phyloP scores from a whole-genome alignment of 1,139 yeast species.

The Taphrina flavorubra region DNA sequence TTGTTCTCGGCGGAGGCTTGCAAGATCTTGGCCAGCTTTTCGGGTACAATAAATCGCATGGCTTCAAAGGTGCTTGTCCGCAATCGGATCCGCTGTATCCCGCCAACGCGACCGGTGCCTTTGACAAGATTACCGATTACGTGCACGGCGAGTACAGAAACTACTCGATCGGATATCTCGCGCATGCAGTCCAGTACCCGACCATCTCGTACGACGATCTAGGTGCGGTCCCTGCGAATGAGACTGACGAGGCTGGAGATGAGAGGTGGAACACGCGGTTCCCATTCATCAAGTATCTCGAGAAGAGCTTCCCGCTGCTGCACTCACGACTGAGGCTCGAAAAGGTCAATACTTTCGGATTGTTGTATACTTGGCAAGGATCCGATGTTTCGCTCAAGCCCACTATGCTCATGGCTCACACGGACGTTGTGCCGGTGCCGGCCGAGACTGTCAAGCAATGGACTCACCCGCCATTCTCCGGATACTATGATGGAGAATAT shows the following conservation, averaged over 20 bases:
- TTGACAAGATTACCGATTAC: slow-evolving; percentile 9
- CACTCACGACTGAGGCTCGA: slow-evolving; percentile 60
- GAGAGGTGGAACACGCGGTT: slow-evolving; percentile 31
- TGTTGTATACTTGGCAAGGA: slow-evolving; percentile 73
- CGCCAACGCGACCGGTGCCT: slow-evolving; percentile 18
- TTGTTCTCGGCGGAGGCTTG: neutral
- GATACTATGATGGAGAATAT: slow-evolving; percentile 64
- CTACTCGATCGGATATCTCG: slow-evolving; percentile 18
- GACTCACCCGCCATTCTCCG: slow-evolving; percentile 74
- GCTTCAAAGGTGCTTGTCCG: slow-evolving; percentile 3
- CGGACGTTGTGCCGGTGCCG: slow-evolving; percentile 84
- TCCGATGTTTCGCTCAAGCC: slow-evolving; percentile 63
- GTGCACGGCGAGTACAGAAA: slow-evolving; percentile 17
- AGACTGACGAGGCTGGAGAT: slow-evolving; percentile 34
- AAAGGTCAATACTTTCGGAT: slow-evolving; percentile 68
- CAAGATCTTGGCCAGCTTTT: neutral
- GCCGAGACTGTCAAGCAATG: slow-evolving; percentile 62
- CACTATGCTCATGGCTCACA: slow-evolving; percentile 72
- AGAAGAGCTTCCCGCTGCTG: slow-evolving; percentile 64
- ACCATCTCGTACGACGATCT: slow-evolving; percentile 66
- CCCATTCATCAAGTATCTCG: slow-evolving; percentile 54
- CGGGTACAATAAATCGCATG: neutral
- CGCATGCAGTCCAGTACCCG: slow-evolving; percentile 53
- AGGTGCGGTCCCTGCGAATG: slow-evolving; percentile 54
- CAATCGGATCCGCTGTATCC: slow-evolving; percentile 17